Evolutionary conservation across 495 filamentous ascomycete species (phyloP), one percentile per base, ranked within the genome.

Genomic region (Cudoniella acicularis): DNA sequence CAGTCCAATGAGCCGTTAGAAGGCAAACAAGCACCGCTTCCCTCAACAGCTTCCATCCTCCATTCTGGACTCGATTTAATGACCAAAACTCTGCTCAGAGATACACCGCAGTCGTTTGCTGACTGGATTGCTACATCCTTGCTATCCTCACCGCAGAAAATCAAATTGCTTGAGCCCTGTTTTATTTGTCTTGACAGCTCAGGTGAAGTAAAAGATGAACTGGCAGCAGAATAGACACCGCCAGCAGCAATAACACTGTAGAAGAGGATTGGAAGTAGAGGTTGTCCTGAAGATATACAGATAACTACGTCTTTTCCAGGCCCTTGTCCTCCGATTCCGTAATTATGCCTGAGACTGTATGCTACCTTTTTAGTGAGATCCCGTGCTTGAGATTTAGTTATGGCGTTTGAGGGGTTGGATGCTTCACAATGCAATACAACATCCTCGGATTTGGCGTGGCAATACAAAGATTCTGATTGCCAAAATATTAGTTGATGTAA

Each of bases 51-150:
- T 50, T 77, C 72, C 43, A 96, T 82, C 30, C 83, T 85, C n/a
- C 80, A 83, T 1, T 78, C 77, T 65, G 89, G 87, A 66, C 84
- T 70, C 54, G 91, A 87, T 4, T 90, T 90, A 9, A 96, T 70
- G 2, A 96, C 67, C 56, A 96, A 79, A 66, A 96, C 86, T 30
- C 83, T 72, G 61, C 72, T 82, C 66, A 77, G 76, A 0, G 83
- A 73, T 26, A 98, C 78, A 1, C 86, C 88, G 42, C 75, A 89
- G 27, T 75, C 76, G 54, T 76, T 74, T 0, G 89, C 89, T 1
- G 92, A 91, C 36, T 83, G 73, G n/a, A 69, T 69, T 3, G 85
- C 91, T 1, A 78, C 78, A 8, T 80, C 67, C 1, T 45, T 58
- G 0, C 60, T 2, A 80, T 63, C 49, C 73, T 75, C 18, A 52